These are phyloP conservation scores for Cicer bijugum DNA, from an alignment of 306 rosid genomes.

Conservation along the genomic window DNA sequence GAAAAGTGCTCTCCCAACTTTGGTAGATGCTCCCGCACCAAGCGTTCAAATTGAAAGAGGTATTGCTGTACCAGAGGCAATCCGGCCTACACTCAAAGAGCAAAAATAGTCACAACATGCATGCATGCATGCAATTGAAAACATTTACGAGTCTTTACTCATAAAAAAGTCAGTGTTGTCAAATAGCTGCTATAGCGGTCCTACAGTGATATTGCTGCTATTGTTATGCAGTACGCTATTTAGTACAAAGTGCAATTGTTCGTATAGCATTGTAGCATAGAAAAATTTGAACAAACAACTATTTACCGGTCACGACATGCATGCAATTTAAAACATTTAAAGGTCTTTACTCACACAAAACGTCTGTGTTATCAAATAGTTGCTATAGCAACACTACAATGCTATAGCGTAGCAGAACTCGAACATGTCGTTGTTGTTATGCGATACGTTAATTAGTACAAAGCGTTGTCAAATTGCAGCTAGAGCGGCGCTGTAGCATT, in stretches of 20 bases:
- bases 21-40: constrained; percentile 82
- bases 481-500: not conserved
- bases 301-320: not conserved
- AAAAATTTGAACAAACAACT: too few species aligned
- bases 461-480: not conserved
- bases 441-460: not conserved
- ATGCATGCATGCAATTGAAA: constrained; percentile 7
- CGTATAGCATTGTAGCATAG: too few species aligned
- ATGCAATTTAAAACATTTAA: not conserved
- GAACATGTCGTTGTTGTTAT: not conserved
- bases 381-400: not conserved
- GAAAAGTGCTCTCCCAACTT: constrained; percentile 90
- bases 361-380: not conserved
- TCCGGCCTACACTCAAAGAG: constrained; percentile 66
- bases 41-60: constrained; percentile 77
- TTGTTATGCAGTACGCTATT: too few species aligned
- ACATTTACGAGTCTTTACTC: not conserved
- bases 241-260: too few species aligned
- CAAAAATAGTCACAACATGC: constrained; percentile 22
- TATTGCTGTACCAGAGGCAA: constrained; percentile 96
- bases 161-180: not conserved
- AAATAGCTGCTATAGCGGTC: too few species aligned
- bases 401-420: not conserved
- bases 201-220: too few species aligned
- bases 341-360: not conserved